phyloP scores from a whole-genome alignment of 441 rosid species.

The Bocquillonia castaneifolia region DNA sequence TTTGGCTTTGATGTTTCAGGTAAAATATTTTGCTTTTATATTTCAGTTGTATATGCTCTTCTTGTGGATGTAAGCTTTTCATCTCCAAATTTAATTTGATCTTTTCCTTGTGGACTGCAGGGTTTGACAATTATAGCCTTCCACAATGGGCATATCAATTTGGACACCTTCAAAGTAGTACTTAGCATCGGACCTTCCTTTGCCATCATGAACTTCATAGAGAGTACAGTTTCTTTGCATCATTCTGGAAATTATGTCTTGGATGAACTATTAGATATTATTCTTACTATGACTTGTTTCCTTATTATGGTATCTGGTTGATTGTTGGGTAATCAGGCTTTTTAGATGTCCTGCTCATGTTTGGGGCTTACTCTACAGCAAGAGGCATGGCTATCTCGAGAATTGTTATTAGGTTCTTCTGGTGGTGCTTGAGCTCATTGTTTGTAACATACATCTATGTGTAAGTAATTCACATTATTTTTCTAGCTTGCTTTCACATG shows the following conservation, averaged over 20 bases:
- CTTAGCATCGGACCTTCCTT: slow-evolving; percentile 91
- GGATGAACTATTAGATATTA: slow-evolving; percentile 10
- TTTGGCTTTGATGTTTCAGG: slow-evolving; percentile 97
- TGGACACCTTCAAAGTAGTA: slow-evolving; percentile 69
- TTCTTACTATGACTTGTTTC: slow-evolving; percentile 10
- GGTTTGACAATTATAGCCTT: slow-evolving; percentile 90
- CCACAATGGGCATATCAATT: slow-evolving; percentile 50
- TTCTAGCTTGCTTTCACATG: slow-evolving; percentile 3
- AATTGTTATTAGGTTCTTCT: slow-evolving; percentile 82
- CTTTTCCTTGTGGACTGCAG: slow-evolving; percentile 39
- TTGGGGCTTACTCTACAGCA: slow-evolving; percentile 87
- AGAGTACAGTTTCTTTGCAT: slow-evolving; percentile 44
- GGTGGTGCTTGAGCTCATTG: slow-evolving; percentile 78
- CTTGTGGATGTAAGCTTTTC: slow-evolving; percentile 5
- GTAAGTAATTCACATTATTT: slow-evolving; percentile 46
- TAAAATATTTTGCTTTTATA: slow-evolving; percentile 28
- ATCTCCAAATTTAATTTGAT: slow-evolving; percentile 20
- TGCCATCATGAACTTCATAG: slow-evolving; percentile 85
- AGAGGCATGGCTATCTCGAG: slow-evolving; percentile 99
- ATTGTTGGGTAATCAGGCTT: slow-evolving; percentile 47
- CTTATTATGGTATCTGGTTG: slow-evolving; percentile 22
- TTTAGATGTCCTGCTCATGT: slow-evolving; percentile 91
- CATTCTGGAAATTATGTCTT: slow-evolving; percentile 20
- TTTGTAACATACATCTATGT: slow-evolving; percentile 70
- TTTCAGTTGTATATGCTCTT: slow-evolving; percentile 13